These are phyloP conservation scores for Orobanche coerulescens DNA, from an alignment of 257 asterid species.

Conservation along the genomic window DNA sequence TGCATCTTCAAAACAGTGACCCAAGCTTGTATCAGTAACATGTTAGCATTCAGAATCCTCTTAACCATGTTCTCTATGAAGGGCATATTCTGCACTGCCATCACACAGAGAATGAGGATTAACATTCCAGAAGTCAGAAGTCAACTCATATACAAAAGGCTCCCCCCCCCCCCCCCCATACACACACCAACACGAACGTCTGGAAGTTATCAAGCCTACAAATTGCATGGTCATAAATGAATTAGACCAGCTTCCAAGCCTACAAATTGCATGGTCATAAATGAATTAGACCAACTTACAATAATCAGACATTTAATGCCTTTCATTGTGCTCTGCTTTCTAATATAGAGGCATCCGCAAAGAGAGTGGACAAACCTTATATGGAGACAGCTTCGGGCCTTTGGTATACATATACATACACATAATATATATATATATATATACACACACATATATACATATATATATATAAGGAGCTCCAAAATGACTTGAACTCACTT, in stretches of 20 bases:
- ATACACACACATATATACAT: no score
- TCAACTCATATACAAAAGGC: neutral
- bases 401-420: neutral
- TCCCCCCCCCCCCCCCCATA: no score
- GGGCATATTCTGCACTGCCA: constrained; percentile 88
- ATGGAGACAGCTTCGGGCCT: neutral
- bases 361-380: neutral
- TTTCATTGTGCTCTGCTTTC: neutral
- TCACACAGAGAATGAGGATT: constrained; percentile 29
- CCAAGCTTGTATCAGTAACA: constrained; percentile 69
- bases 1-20: constrained; percentile 85
- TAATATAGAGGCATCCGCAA: neutral
- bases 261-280: no score
- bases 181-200: no score
- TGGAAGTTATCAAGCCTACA: constrained; percentile 11
- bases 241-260: no score
- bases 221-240: neutral
- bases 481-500: neutral
- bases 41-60: constrained; percentile 81
- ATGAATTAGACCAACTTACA: constrained; percentile 9
- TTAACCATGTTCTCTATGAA: constrained; percentile 94
- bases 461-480: neutral
- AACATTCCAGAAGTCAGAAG: constrained; percentile 28
- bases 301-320: neutral
- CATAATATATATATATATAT: no score